Evolutionary conservation across 768 basidiomycete genomes (phyloP).

Genomic region (Leucosporidium creatinivorum): DNA sequence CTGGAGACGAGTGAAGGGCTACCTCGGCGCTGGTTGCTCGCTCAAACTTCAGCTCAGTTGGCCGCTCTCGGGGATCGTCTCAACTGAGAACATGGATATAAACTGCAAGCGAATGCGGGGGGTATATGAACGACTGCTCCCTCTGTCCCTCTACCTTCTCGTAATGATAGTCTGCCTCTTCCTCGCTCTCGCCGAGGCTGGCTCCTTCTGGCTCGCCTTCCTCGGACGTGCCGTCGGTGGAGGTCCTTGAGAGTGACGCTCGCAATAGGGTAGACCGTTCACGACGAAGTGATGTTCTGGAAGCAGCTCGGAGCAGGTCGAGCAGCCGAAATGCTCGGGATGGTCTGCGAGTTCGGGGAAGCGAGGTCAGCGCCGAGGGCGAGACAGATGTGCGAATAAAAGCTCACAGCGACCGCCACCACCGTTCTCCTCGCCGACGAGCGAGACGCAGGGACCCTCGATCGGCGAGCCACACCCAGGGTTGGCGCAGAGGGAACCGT

Average conservation of each 20-base stretch:
- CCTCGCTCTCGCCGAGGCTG: slow-evolving; percentile 5
- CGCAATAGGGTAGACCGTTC: slow-evolving; percentile 35
- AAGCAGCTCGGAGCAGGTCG: slow-evolving; percentile 25
- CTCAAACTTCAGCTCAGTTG: no score
- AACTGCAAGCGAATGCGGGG: no score
- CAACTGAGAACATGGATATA: no score
- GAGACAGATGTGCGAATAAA: no score
- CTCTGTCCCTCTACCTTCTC: background rate
- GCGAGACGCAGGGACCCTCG: slow-evolving; percentile 36
- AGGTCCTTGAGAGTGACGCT: slow-evolving; percentile 15
- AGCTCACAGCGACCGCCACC: slow-evolving; percentile 35
- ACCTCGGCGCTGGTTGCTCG: no score
- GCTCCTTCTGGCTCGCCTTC: background rate
- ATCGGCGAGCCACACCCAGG: slow-evolving; percentile 26
- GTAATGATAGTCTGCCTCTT: slow-evolving; percentile 28
- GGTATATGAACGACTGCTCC: no score
- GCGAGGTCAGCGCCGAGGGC: no score
- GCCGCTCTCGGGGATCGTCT: no score
- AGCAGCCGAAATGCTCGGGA: slow-evolving; percentile 35
- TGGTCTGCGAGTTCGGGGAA: slow-evolving; percentile 26
- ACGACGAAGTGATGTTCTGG: slow-evolving; percentile 37
- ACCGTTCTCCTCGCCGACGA: slow-evolving; percentile 35
- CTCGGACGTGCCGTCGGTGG: background rate
- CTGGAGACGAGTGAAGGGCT: no score
- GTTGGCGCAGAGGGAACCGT: slow-evolving; percentile 35